These are phyloP conservation scores for Starmera quercuum DNA, from an alignment of 805 yeast species.

Conservation along the genomic window DNA sequence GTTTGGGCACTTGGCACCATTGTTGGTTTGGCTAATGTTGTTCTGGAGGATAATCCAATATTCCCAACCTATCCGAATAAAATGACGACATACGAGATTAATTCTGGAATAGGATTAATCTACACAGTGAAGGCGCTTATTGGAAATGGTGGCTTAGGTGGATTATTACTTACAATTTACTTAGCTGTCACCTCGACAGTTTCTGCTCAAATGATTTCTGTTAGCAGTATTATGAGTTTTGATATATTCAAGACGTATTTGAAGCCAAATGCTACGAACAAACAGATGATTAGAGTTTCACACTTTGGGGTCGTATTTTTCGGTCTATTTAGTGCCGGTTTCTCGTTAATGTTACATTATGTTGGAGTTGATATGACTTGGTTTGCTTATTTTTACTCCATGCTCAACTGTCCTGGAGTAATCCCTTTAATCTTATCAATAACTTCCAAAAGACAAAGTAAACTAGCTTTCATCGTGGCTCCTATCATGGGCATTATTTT, in stretches of 20 bases:
- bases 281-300: slow-evolving; percentile 24
- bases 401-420: slow-evolving; percentile 32
- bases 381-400: slow-evolving; percentile 26
- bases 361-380: slow-evolving; percentile 20
- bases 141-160: slow-evolving; percentile 34
- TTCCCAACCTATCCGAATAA: slow-evolving; percentile 31
- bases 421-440: slow-evolving; percentile 27
- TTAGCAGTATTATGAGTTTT: slow-evolving; percentile 29
- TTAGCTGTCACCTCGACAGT: slow-evolving; percentile 34
- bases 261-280: slow-evolving; percentile 29
- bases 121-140: slow-evolving; percentile 36
- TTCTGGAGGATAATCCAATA: slow-evolving; percentile 20
- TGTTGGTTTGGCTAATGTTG: slow-evolving; percentile 26
- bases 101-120: slow-evolving; percentile 28
- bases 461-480: slow-evolving; percentile 23
- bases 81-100: slow-evolving; percentile 28
- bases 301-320: slow-evolving; percentile 29
- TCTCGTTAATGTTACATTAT: slow-evolving; percentile 27
- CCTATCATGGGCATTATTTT: slow-evolving; percentile 24
- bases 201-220: slow-evolving; percentile 34
- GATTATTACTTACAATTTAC: slow-evolving; percentile 28
- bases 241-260: slow-evolving; percentile 30
- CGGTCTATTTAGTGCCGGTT: slow-evolving; percentile 30
- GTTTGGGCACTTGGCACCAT: slow-evolving; percentile 31
- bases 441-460: slow-evolving; percentile 26